Percentiles rank a stretch among this genome's conserved stretches.
phyloP scores from a whole-genome alignment of 352 stramenopile genomes.

The Blastocystis sp. region DNA sequence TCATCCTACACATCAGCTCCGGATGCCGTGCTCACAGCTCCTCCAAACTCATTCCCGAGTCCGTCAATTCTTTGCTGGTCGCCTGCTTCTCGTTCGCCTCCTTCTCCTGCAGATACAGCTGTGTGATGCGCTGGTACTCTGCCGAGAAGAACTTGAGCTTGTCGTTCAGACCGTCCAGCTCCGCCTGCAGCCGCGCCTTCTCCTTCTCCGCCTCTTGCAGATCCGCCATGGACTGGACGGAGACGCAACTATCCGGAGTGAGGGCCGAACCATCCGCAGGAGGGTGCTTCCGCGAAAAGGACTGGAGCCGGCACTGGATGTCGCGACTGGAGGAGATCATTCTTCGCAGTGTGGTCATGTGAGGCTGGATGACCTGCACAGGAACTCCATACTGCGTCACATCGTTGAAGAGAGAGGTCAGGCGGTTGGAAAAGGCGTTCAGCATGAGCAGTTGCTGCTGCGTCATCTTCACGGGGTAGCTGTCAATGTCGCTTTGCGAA shows the following conservation, averaged over 20 bases:
- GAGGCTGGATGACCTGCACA: slow-evolving; percentile 18
- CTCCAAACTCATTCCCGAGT: background rate
- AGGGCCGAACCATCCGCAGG: background rate
- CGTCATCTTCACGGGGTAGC: slow-evolving; percentile 28
- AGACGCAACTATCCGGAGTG: slow-evolving; percentile 9
- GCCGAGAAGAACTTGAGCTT: slow-evolving; percentile 58
- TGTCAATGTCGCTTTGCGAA: background rate
- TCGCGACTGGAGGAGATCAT: slow-evolving; percentile 42
- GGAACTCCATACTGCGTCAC: slow-evolving; percentile 13
- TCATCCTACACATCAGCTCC: slow-evolving; percentile 9
- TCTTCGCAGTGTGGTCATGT: background rate
- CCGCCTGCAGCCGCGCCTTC: background rate
- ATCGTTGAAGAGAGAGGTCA: slow-evolving; percentile 37
- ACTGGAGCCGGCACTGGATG: slow-evolving; percentile 61
- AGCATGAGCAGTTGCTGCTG: slow-evolving; percentile 53
- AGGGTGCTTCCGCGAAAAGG: slow-evolving; percentile 34
- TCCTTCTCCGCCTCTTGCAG: slow-evolving; percentile 14
- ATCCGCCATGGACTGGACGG: background rate
- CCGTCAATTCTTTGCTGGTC: background rate
- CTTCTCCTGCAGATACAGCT: slow-evolving; percentile 58
- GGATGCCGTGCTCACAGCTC: background rate
- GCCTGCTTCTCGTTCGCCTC: background rate
- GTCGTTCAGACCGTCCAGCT: slow-evolving; percentile 47
- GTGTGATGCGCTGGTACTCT: slow-evolving; percentile 45
- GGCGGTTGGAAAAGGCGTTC: slow-evolving; percentile 48